Conservation (phyloP, 805 yeast genomes). For the Metschnikowia amazonensis region DNA sequence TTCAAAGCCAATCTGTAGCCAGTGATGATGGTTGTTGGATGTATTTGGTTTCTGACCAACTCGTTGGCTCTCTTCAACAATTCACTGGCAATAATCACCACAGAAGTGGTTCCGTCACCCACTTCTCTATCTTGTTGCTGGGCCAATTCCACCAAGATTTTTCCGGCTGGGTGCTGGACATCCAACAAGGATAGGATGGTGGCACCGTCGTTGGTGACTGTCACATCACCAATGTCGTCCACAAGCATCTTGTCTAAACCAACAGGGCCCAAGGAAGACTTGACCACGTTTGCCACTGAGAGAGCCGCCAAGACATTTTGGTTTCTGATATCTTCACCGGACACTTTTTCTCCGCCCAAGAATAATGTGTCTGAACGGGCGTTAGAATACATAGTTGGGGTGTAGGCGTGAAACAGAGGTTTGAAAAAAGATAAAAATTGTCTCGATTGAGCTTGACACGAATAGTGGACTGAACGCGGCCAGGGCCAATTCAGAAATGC, state of each 20-base stretch:
- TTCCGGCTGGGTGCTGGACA: constrained; percentile 99
- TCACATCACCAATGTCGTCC: constrained; percentile 98
- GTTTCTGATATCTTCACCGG: constrained; percentile 94
- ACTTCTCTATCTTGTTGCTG: constrained; percentile 99
- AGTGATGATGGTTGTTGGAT: constrained; percentile 96
- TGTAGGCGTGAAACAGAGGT: constrained; percentile 2
- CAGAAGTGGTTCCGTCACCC: constrained; percentile 98
- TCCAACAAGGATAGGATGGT: constrained; percentile 86
- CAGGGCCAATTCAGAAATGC: neutral
- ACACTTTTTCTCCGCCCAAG: constrained; percentile 91
- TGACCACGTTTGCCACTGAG: constrained; percentile 78
- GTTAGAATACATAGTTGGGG: constrained; percentile 54
- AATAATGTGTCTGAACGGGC: constrained; percentile 91
- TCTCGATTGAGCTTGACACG: constrained; percentile 7
- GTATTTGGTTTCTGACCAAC: constrained; percentile 86
- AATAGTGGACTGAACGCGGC: constrained; percentile 1
- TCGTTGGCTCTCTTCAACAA: constrained; percentile 89
- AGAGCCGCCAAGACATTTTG: constrained; percentile 94
- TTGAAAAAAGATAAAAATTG: constrained; percentile 6
- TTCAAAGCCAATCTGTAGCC: constrained; percentile 92
- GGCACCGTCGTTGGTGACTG: constrained; percentile 98
- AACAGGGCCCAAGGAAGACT: constrained; percentile 95
- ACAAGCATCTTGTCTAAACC: constrained; percentile 98
- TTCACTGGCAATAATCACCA: constrained; percentile 93
- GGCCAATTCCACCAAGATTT: constrained; percentile 92